phyloP scores from a whole-genome alignment of 73 alveolate species.

The Paramecium sonneborni region DNA sequence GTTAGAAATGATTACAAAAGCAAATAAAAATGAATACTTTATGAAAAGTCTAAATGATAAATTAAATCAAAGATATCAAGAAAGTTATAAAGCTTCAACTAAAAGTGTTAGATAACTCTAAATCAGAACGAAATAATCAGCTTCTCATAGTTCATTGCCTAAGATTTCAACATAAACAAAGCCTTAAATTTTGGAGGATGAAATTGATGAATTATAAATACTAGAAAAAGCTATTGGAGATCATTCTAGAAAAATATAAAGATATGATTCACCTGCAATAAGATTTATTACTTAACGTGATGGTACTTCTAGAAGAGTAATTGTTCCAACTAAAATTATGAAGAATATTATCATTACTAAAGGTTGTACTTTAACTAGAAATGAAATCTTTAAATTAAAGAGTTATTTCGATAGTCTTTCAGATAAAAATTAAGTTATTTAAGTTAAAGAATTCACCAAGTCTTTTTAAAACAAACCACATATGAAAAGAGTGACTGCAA shows the following conservation, averaged over 20 bases:
- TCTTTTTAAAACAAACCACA: constrained; percentile 62
- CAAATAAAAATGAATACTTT: constrained; percentile 58
- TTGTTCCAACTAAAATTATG: background rate
- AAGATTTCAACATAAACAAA: background rate
- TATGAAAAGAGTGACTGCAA: constrained; percentile 68
- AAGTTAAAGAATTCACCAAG: constrained; percentile 57
- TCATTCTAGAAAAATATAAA: constrained; percentile 32
- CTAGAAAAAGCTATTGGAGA: constrained; percentile 55
- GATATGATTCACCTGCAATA: constrained; percentile 1
- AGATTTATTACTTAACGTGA: background rate
- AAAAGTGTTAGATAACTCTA: background rate
- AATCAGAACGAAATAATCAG: background rate
- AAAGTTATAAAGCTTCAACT: constrained; percentile 24
- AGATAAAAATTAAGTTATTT: constrained; percentile 36
- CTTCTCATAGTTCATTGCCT: background rate
- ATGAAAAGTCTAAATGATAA: constrained; percentile 39
- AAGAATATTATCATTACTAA: constrained; percentile 11
- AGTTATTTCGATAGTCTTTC: constrained; percentile 55
- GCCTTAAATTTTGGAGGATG: constrained; percentile 21
- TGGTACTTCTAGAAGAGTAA: constrained; percentile 7
- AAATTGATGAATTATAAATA: constrained; percentile 19
- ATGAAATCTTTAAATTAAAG: constrained; percentile 52
- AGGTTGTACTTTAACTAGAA: constrained; percentile 62
- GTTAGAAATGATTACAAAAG: constrained; percentile 59
- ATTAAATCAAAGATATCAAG: background rate